These are phyloP conservation scores for Betula pendula DNA, from an alignment of 306 rosid genomes.

Conservation along the genomic window DNA sequence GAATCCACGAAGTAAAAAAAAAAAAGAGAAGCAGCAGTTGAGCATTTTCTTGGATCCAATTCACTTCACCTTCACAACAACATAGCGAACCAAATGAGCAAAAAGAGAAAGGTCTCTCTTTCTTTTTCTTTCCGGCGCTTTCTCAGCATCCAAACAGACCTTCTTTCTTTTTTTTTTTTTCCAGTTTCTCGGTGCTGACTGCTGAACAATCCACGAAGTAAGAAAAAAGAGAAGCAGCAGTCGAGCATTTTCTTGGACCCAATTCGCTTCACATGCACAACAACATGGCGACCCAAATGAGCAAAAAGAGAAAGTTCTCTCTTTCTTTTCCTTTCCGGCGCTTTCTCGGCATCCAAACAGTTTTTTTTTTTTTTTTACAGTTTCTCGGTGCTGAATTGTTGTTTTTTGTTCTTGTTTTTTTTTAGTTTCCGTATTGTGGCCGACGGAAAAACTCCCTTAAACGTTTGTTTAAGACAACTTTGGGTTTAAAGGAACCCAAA, in stretches of 20 bases:
- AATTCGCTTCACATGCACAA: neutral
- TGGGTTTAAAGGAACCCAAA: too few species aligned
- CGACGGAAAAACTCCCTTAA: too few species aligned
- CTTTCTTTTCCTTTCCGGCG: neutral
- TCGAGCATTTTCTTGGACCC: neutral
- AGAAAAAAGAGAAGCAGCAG: neutral
- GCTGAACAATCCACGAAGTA: neutral
- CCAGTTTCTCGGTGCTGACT: neutral
- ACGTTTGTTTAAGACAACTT: too few species aligned
- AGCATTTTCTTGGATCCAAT: neutral
- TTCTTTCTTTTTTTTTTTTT: too few species aligned
- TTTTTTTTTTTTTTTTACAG: neutral
- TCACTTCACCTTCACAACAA: neutral
- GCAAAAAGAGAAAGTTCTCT: conserved; percentile 45
- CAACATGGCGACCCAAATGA: conserved; percentile 47
- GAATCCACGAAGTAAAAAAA: neutral
- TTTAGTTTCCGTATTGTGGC: too few species aligned
- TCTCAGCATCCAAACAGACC: conserved; percentile 5
- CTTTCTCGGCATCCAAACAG: conserved; percentile 2
- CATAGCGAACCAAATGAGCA: conserved; percentile 51
- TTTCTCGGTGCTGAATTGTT: neutral
- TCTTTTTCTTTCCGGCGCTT: neutral
- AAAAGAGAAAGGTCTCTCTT: conserved; percentile 37
- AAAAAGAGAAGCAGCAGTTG: neutral
- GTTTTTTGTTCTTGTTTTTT: too few species aligned